Evolutionary conservation across 1,284 basidiomycete species (phyloP).

Genomic region (Puccinia polysora): DNA sequence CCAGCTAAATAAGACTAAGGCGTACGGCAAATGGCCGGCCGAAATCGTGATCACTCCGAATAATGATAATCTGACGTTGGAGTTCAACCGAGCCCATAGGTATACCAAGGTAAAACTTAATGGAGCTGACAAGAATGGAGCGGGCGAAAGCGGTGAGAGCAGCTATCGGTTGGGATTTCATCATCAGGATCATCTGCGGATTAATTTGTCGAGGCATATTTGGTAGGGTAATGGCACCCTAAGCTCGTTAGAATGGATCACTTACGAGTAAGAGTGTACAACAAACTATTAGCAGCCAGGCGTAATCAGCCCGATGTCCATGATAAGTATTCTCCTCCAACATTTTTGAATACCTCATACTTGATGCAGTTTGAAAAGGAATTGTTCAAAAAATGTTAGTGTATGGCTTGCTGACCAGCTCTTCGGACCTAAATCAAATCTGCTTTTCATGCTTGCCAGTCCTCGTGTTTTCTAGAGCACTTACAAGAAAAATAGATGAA

Average conservation of each 20-base stretch:
- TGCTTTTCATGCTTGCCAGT: neutral
- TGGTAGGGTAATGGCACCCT: too few species aligned
- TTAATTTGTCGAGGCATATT: neutral
- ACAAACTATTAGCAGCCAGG: conserved; percentile 68
- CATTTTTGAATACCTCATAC: conserved; percentile 89
- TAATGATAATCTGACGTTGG: conserved; percentile 85
- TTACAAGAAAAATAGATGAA: conserved; percentile 90
- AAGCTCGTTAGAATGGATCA: too few species aligned
- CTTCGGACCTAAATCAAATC: neutral
- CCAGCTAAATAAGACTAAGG: conserved; percentile 83
- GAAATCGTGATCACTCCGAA: conserved; percentile 92
- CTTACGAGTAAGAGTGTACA: conserved; percentile 35
- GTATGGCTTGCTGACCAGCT: neutral
- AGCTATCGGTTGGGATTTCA: conserved; percentile 4
- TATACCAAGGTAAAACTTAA: conserved; percentile 76
- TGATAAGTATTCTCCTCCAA: conserved; percentile 93
- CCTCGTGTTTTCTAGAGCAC: too few species aligned
- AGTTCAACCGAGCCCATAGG: conserved; percentile 90
- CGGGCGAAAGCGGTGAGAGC: conserved; percentile 35
- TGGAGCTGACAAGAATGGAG: conserved; percentile 64
- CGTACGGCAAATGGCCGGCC: conserved; percentile 88
- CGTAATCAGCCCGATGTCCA: conserved; percentile 82
- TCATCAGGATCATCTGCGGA: neutral
- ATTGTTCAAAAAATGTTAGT: neutral
- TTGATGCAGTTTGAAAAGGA: neutral